Evolutionary conservation across 2,329 filamentous ascomycete species (phyloP).

Genomic region (Penicillium sp.): DNA sequence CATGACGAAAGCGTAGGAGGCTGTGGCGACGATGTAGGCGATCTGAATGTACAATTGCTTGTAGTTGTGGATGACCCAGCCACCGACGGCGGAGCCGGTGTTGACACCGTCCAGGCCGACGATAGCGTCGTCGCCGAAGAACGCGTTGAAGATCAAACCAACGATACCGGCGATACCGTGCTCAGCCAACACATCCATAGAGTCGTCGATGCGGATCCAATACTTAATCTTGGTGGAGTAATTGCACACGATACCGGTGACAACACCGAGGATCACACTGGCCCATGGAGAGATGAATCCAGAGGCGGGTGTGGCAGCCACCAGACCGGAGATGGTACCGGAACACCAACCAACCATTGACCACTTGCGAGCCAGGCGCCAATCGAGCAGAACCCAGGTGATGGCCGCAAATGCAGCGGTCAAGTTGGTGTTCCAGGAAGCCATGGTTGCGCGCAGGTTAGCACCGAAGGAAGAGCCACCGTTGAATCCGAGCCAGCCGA

Average conservation of each 20-base stretch:
- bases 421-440: conserved; percentile 96
- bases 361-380: conserved; percentile 91
- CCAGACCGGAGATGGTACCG: conserved; percentile 81
- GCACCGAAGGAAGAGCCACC: conserved; percentile 92
- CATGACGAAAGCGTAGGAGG: conserved; percentile 67
- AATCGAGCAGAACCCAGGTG: conserved; percentile 95
- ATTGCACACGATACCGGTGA: conserved; percentile 72
- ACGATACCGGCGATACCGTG: conserved; percentile 82
- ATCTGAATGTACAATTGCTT: conserved; percentile 72
- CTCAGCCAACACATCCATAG: conserved; percentile 88
- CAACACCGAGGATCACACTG: conserved; percentile 61
- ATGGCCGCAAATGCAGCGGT: conserved; percentile 90
- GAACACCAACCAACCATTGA: conserved; percentile 93
- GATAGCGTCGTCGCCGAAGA: conserved; percentile 76
- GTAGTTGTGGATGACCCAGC: conserved; percentile 72
- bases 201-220: conserved; percentile 80
- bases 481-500: conserved; percentile 99
- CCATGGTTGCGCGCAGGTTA: conserved; percentile 91
- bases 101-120: conserved; percentile 71
- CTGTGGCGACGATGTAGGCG: conserved; percentile 66
- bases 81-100: conserved; percentile 53
- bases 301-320: conserved; percentile 82
- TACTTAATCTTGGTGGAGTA: conserved; percentile 82
- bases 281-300: conserved; percentile 74
- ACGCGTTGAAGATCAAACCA: conserved; percentile 75